These are phyloP conservation scores for Penicillium mononematosum DNA, from an alignment of 495 filamentous ascomycete species.

Conservation along the genomic window DNA sequence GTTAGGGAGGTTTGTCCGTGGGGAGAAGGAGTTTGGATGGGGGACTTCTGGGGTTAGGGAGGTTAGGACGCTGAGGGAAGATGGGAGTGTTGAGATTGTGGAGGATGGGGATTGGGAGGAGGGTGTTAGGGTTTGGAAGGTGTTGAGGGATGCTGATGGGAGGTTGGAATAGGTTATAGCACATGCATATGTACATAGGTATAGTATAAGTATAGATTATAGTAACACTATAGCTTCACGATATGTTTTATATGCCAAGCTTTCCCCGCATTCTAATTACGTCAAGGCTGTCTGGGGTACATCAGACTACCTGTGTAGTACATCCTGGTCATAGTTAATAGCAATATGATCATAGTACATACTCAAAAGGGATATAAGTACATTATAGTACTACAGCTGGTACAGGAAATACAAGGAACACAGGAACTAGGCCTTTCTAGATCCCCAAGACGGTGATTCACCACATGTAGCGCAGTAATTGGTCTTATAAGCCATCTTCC, in stretches of 20 bases:
- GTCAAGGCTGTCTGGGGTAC: constrained; percentile 16
- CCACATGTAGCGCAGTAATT: not conserved
- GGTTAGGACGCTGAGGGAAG: constrained; percentile 42
- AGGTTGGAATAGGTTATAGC: not conserved
- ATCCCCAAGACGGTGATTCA: not conserved
- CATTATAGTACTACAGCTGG: not conserved
- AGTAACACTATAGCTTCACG: too few species aligned
- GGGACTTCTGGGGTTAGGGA: constrained; percentile 25
- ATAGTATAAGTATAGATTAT: too few species aligned
- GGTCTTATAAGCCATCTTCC: constrained; percentile 6
- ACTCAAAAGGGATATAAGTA: not conserved
- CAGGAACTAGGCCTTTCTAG: too few species aligned
- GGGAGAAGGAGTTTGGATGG: constrained; percentile 32
- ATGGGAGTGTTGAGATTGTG: constrained; percentile 47
- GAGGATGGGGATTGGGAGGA: constrained; percentile 47
- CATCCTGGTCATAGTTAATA: not conserved
- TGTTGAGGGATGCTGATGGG: constrained; percentile 23
- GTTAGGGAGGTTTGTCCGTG: constrained; percentile 43
- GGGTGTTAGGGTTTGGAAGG: constrained; percentile 49
- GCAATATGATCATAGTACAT: not conserved
- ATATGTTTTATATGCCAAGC: constrained; percentile 14
- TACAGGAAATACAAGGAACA: too few species aligned
- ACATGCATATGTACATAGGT: too few species aligned
- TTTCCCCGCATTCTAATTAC: constrained; percentile 34
- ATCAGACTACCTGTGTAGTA: not conserved